Percentiles rank a stretch among this genome's conserved stretches.
Conservation (phyloP, 2,329 filamentous ascomycete genomes). For the Zymoseptoria brevis region DNA sequence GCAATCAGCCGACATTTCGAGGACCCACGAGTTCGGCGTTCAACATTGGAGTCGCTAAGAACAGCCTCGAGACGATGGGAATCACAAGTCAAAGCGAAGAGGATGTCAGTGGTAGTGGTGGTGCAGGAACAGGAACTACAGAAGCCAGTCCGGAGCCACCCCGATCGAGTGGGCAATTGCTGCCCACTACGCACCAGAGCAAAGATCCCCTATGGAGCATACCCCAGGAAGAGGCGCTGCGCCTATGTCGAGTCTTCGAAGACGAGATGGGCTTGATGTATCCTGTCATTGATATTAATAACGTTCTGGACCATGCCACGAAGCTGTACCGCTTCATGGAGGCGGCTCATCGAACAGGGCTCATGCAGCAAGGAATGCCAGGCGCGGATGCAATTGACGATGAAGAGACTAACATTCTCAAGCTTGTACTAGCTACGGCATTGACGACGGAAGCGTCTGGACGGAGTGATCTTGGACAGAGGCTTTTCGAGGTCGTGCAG, state of each 20-base stretch:
- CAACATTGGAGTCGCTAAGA: constrained; percentile 78
- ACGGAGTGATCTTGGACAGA: constrained; percentile 63
- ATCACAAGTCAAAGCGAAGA: constrained; percentile 61
- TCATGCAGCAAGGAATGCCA: constrained; percentile 47
- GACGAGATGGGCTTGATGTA: constrained; percentile 93
- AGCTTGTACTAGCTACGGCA: constrained; percentile 73
- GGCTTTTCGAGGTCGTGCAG: constrained; percentile 70
- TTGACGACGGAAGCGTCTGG: constrained; percentile 72
- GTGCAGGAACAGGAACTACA: constrained; percentile 13
- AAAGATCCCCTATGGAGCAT: constrained; percentile 77
- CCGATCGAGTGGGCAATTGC: constrained; percentile 13
- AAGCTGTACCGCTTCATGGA: constrained; percentile 67
- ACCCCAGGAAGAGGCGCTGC: constrained; percentile 68
- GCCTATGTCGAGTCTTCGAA: constrained; percentile 71
- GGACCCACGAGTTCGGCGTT: constrained; percentile 81
- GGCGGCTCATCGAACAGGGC: constrained; percentile 51
- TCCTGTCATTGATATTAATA: constrained; percentile 69
- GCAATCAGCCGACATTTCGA: constrained; percentile 58
- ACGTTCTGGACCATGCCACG: constrained; percentile 61
- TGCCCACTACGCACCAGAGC: constrained; percentile 35
- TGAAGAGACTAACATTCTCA: constrained; percentile 63
- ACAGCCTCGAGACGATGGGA: constrained; percentile 81
- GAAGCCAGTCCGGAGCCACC: constrained; percentile 13
- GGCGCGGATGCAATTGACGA: constrained; percentile 54
- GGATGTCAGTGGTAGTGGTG: constrained; percentile 43